A percentile compares a stretch with the other conserved stretches of the same genome.
Evolutionary conservation across 2,329 filamentous ascomycete genomes (phyloP).

Genomic region (Fusarium papillatum): DNA sequence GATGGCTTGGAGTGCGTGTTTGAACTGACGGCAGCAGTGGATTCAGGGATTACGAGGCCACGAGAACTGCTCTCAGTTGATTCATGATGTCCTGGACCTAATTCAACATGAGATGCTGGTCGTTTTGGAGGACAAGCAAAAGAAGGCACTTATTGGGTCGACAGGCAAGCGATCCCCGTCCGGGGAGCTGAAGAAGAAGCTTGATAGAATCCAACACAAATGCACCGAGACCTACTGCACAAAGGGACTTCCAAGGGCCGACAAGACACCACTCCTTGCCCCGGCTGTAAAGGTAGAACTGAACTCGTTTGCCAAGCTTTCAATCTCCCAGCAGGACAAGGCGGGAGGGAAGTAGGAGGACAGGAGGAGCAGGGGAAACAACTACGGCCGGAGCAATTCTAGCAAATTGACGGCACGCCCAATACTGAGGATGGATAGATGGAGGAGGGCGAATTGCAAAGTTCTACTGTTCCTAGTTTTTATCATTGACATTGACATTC

Average conservation of each 20-base stretch:
- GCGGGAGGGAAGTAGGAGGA: not conserved
- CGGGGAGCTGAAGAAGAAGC: not conserved
- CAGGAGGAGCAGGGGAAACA: not conserved
- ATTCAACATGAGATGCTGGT: slow-evolving; percentile 19
- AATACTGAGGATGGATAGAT: not conserved
- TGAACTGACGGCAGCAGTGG: slow-evolving; percentile 2
- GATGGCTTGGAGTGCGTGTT: too few species aligned
- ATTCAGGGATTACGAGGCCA: not conserved
- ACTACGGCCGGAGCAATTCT: not conserved
- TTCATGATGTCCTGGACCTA: slow-evolving; percentile 4
- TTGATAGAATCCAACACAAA: not conserved
- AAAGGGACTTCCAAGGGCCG: not conserved
- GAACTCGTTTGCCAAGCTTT: not conserved
- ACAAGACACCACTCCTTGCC: not conserved
- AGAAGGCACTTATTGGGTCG: not conserved
- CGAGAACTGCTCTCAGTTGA: not conserved
- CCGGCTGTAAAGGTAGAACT: not conserved
- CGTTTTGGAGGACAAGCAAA: not conserved
- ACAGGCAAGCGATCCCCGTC: not conserved
- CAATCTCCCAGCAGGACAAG: not conserved
- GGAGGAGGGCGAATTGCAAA: not conserved
- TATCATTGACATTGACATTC: not conserved
- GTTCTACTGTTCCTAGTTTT: not conserved
- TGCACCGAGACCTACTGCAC: not conserved
- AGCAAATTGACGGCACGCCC: not conserved